Evolutionary conservation across 1,139 yeast species (phyloP).

Genomic region (Kodamaea alishanica): DNA sequence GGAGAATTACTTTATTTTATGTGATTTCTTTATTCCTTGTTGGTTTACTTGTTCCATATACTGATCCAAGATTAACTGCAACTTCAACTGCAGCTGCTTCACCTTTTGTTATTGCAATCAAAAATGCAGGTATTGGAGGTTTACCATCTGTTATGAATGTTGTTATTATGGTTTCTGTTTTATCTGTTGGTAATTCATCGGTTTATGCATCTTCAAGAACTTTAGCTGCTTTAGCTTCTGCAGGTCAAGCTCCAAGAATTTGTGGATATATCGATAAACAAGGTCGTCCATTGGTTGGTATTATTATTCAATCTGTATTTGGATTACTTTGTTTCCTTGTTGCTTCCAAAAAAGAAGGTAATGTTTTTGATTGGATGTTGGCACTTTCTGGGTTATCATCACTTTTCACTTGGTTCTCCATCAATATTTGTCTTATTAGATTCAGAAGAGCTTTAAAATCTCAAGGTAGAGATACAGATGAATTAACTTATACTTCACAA

Average conservation of each 20-base stretch:
- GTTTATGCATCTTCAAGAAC: constrained; percentile 80
- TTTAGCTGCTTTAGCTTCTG: constrained; percentile 73
- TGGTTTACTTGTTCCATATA: constrained; percentile 67
- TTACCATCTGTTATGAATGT: constrained; percentile 25
- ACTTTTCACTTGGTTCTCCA: constrained; percentile 37
- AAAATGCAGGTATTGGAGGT: constrained; percentile 23
- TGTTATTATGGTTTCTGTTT: constrained; percentile 24
- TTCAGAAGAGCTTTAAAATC: constrained; percentile 32
- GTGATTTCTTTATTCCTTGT: constrained; percentile 55
- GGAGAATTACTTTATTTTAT: constrained; percentile 67
- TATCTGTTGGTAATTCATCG: constrained; percentile 33
- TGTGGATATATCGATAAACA: constrained; percentile 69
- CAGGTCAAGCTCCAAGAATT: constrained; percentile 74
- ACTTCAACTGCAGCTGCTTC: constrained; percentile 55
- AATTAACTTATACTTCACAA: constrained; percentile 30
- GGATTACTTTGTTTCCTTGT: constrained; percentile 42
- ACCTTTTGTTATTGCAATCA: constrained; percentile 60
- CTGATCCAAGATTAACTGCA: constrained; percentile 47
- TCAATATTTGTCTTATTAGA: constrained; percentile 34
- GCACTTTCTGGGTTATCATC: constrained; percentile 38
- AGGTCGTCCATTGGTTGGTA: constrained; percentile 73
- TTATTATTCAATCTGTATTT: constrained; percentile 47
- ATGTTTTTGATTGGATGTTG: constrained; percentile 34
- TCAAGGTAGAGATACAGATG: constrained; percentile 33
- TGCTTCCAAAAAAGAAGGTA: constrained; percentile 30